Evolutionary conservation across 805 yeast species (phyloP), one percentile per base, ranked within the genome.

Genomic region (Wickerhamomyces strasburgensis): DNA sequence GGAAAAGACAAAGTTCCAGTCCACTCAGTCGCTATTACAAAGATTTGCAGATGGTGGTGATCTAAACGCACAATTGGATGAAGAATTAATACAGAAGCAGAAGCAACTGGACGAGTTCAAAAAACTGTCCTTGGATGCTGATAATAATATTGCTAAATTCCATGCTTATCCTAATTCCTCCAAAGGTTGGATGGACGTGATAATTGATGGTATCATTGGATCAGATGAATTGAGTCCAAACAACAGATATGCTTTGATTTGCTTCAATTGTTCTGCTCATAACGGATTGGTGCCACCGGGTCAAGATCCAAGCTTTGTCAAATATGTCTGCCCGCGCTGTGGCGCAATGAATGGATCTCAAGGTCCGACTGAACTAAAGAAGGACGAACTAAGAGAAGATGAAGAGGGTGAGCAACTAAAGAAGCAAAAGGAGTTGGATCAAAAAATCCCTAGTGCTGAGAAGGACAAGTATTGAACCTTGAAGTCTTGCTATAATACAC

Each of bases 221-320:
- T 74, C 73, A 35, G 85, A 79, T 57, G 90, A 83, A 50, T 58
- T 72, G 31, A 65, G 75, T 32, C 69, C 82, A 0, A 74, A 75
- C 30, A 63, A 64, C 40, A 59, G 94, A 30, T 82, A 68, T 54
- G 95, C 95, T 0, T 65, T 85, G 46, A 81, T 85, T 13, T 85
- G 95, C 55, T 45, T 52, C 14, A 60, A 67, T n/a, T 85, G 95
- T 52, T 62, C 58, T 16, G 67, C 66, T 14, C 94, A 85, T 58
- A 85, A 86, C 52, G 95, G 95, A 1, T 66, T 85, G 31, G 94
- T 94, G 0, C 84, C 87, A 4, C 87, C 84, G 2, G 81, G 82
- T 6, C 61, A 70, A 41, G 42, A 54, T 3, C 81, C 90, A 0
- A 50, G 47, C 2, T 51, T 57, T 5, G 75, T 83, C 7, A 60